Evolutionary conservation across 306 rosid genomes (phyloP).

Genomic region (Malus sieversii): DNA sequence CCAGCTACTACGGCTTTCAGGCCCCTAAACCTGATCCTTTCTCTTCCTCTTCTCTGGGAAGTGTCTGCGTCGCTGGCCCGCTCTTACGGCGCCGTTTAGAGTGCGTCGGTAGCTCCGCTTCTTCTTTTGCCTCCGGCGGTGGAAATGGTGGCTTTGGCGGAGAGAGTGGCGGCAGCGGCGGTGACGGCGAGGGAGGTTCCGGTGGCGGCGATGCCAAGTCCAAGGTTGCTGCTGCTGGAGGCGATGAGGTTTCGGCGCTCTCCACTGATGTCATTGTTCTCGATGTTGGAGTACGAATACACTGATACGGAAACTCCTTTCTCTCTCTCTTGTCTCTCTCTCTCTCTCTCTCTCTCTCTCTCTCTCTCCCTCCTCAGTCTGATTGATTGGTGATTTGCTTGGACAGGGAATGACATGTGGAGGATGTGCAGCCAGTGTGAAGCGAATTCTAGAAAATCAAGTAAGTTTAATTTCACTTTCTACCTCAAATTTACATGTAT

Average conservation of each 20-base stretch:
- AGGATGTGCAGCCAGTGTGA: constrained; percentile 77
- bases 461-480: constrained; percentile 29
- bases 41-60: constrained; percentile 22
- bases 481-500: not conserved
- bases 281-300: constrained; percentile 67
- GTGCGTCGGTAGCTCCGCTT: constrained; percentile 53
- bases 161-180: constrained; percentile 29
- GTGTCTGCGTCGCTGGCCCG: constrained; percentile 16
- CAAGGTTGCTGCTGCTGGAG: constrained; percentile 41
- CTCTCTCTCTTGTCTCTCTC: not conserved
- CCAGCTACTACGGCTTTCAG: constrained; percentile 11
- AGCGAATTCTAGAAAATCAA: constrained; percentile 63
- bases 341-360: not conserved
- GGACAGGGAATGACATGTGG: constrained; percentile 57
- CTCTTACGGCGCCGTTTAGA: constrained; percentile 27
- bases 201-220: constrained; percentile 37
- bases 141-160: constrained; percentile 51
- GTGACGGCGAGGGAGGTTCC: constrained; percentile 36
- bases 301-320: not conserved
- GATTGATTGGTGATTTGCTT: not conserved
- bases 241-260: constrained; percentile 46
- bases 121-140: constrained; percentile 51
- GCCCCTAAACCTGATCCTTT: not conserved
- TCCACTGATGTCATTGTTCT: constrained; percentile 68
- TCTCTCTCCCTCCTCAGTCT: not conserved